Conservation (phyloP, 1,284 basidiomycete species). For the Puccinia brachypodii region DNA sequence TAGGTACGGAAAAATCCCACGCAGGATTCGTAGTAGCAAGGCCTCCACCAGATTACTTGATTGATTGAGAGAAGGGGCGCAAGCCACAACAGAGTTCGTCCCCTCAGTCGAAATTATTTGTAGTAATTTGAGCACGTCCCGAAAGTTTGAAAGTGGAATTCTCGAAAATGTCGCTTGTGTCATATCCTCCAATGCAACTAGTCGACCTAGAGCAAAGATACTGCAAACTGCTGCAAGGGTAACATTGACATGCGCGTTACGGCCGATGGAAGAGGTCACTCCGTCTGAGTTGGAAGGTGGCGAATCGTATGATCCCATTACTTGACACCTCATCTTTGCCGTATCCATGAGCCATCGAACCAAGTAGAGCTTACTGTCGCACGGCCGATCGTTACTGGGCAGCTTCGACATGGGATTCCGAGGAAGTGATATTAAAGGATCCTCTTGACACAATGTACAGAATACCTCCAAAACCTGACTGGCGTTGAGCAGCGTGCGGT, state of each 20-base stretch:
- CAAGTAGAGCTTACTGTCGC: conserved; percentile 19
- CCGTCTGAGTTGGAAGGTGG: background rate
- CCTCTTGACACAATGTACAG: conserved; percentile 22
- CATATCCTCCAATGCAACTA: conserved; percentile 13
- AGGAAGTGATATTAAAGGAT: conserved; percentile 1
- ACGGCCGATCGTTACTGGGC: background rate
- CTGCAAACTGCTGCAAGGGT: conserved; percentile 17
- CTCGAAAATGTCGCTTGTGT: background rate
- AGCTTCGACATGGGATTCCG: background rate
- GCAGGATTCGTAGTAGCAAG: conserved; percentile 27
- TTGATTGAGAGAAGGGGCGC: background rate
- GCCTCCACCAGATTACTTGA: background rate
- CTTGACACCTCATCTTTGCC: conserved; percentile 25
- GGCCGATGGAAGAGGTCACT: background rate
- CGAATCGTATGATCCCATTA: conserved; percentile 8
- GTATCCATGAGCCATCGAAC: conserved; percentile 40
- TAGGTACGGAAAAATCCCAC: conserved; percentile 27
- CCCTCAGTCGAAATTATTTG: conserved; percentile 30
- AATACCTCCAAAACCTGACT: conserved; percentile 40
- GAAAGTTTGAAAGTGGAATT: conserved; percentile 6
- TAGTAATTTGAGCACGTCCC: conserved; percentile 17
- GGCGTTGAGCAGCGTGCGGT: conserved; percentile 19
- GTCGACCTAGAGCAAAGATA: conserved; percentile 31
- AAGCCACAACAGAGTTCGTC: conserved; percentile 1
- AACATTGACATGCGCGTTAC: conserved; percentile 26